phyloP scores from a whole-genome alignment of 148 eudicot genomes.

The Dianthus caryophyllus region DNA sequence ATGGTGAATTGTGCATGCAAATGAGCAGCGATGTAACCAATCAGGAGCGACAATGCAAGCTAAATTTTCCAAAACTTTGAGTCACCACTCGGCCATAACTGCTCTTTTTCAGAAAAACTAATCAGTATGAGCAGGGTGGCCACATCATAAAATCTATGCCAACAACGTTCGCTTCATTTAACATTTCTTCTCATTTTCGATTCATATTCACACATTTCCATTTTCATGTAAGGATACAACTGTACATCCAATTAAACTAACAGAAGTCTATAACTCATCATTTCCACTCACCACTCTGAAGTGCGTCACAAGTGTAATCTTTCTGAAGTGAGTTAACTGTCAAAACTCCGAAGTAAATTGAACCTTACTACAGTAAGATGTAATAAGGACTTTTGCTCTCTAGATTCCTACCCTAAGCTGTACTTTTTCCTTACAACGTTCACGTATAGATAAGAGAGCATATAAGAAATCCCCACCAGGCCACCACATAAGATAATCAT shows the following conservation, averaged over 20 bases:
- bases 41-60: neutral
- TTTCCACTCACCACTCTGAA: neutral
- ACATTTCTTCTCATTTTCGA: neutral
- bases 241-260: neutral
- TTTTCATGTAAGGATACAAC: neutral
- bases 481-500: neutral
- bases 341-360: neutral
- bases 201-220: neutral
- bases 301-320: neutral
- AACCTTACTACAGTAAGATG: neutral
- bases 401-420: too few relatives aligned
- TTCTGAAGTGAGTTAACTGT: neutral
- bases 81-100: neutral
- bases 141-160: constrained; percentile 8
- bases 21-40: neutral
- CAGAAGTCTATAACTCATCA: constrained; percentile 4
- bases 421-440: too few relatives aligned
- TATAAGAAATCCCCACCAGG: neutral
- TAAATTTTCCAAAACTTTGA: constrained; percentile 1
- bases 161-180: neutral
- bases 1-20: constrained; percentile 1
- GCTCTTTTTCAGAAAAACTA: neutral
- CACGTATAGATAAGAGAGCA: too few relatives aligned
- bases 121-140: neutral
- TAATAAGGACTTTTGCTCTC: neutral